Percentiles rank a stretch among this genome's conserved stretches.
These are phyloP conservation scores for Clarireedia hainanense DNA, from an alignment of 2,329 filamentous ascomycete species.

Conservation along the genomic window DNA sequence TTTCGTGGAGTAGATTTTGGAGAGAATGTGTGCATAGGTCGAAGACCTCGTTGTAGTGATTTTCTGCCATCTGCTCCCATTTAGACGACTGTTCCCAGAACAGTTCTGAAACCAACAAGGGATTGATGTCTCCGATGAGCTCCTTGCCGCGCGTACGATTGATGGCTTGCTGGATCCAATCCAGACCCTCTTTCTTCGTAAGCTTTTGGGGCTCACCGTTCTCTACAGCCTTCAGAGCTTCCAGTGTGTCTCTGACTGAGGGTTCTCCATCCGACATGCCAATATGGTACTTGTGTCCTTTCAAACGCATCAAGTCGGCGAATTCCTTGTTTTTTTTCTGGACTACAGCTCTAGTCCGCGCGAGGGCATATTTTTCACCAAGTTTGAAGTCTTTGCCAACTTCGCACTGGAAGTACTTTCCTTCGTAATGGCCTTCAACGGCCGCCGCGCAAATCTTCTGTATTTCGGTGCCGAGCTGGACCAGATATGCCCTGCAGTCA, in stretches of 20 bases:
- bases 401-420: constrained; percentile 21
- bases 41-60: constrained; percentile 17
- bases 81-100: constrained; percentile 33
- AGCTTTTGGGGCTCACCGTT: constrained; percentile 16
- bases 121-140: constrained; percentile 33
- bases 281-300: constrained; percentile 28
- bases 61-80: constrained; percentile 28
- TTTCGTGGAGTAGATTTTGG: neutral
- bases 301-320: constrained; percentile 17
- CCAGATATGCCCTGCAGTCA: constrained; percentile 23
- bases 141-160: constrained; percentile 28
- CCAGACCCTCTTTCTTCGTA: constrained; percentile 17
- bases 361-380: constrained; percentile 10
- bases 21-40: constrained; percentile 12
- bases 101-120: constrained; percentile 32
- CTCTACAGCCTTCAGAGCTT: neutral
- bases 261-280: constrained; percentile 9
- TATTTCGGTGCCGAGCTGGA: constrained; percentile 24
- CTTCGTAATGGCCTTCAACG: constrained; percentile 30
- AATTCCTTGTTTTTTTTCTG: constrained; percentile 28
- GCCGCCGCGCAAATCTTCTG: constrained; percentile 27
- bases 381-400: constrained; percentile 13
- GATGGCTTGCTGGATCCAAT: constrained; percentile 21
- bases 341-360: constrained; percentile 25
- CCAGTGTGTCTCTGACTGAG: neutral